These are phyloP conservation scores for Russula compacta DNA, from an alignment of 768 basidiomycete species.

Conservation along the genomic window DNA sequence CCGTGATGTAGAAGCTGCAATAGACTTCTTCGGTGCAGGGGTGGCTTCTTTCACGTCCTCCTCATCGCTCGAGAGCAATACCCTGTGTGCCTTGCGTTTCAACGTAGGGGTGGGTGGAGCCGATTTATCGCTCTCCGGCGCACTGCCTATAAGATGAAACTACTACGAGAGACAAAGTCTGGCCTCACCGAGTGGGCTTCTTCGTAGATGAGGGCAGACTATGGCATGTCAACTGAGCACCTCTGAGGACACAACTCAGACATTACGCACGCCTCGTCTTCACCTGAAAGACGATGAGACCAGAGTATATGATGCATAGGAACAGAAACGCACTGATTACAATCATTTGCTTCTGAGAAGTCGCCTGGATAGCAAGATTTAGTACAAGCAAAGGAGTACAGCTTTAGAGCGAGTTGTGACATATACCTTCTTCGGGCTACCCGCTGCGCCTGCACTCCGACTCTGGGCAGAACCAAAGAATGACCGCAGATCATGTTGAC, in stretches of 20 bases:
- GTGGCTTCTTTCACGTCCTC: constrained; percentile 18
- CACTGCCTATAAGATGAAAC: neutral
- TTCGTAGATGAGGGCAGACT: neutral
- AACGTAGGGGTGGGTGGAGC: constrained; percentile 1
- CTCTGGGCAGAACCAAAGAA: constrained; percentile 8
- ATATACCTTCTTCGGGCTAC: neutral
- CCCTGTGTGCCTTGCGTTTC: constrained; percentile 19
- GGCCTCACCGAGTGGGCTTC: neutral
- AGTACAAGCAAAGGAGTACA: neutral
- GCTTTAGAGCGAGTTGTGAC: neutral
- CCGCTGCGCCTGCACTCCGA: neutral
- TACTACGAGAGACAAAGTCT: neutral
- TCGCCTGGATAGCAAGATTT: neutral
- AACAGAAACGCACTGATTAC: constrained; percentile 6
- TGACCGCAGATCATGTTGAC: constrained; percentile 3
- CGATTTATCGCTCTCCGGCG: neutral
- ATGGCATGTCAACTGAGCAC: neutral
- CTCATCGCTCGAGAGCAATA: constrained; percentile 14
- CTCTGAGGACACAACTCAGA: neutral
- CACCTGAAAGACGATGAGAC: constrained; percentile 6
- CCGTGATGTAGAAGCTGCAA: neutral
- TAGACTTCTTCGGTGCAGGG: constrained; percentile 14
- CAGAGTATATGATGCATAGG: neutral
- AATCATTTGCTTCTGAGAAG: neutral
- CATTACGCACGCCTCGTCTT: constrained; percentile 12